Percentiles rank a stretch among this genome's conserved stretches.
phyloP scores from a whole-genome alignment of 345 rosid genomes.

The Kandelia obovata region DNA sequence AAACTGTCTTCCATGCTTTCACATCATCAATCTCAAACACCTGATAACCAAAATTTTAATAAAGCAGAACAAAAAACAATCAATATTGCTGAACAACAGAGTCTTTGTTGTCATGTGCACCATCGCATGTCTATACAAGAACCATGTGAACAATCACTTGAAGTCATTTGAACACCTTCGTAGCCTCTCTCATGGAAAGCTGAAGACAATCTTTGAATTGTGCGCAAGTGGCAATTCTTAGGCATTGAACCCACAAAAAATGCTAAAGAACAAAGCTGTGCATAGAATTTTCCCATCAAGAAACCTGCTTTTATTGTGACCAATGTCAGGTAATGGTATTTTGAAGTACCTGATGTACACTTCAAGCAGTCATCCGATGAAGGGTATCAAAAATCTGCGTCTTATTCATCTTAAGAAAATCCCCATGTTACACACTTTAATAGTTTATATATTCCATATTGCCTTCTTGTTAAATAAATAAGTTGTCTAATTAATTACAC shows the following conservation, averaged over 20 bases:
- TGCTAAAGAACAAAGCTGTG: background rate
- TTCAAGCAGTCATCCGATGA: background rate
- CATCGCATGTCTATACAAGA: background rate
- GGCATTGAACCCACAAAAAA: background rate
- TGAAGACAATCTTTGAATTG: background rate
- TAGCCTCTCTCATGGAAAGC: background rate
- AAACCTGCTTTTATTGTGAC: background rate
- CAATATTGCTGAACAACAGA: background rate
- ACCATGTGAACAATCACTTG: background rate
- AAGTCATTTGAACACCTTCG: too few relatives aligned
- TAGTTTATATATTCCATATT: too few relatives aligned
- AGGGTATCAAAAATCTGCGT: background rate
- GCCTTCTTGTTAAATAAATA: too few relatives aligned
- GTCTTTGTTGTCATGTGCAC: background rate
- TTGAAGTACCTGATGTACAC: background rate
- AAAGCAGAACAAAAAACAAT: constrained; percentile 2
- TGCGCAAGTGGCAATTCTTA: background rate
- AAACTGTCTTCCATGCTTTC: constrained; percentile 86
- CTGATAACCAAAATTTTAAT: constrained; percentile 31
- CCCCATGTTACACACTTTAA: too few relatives aligned
- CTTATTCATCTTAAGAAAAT: too few relatives aligned
- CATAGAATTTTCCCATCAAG: background rate
- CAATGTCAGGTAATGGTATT: background rate
- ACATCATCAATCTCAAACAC: constrained; percentile 80
- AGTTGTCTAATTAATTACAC: too few relatives aligned